Base-by-base conservation (phyloP, 2,329 filamentous ascomycete species). In the Fusarium heterosporum region DNA sequence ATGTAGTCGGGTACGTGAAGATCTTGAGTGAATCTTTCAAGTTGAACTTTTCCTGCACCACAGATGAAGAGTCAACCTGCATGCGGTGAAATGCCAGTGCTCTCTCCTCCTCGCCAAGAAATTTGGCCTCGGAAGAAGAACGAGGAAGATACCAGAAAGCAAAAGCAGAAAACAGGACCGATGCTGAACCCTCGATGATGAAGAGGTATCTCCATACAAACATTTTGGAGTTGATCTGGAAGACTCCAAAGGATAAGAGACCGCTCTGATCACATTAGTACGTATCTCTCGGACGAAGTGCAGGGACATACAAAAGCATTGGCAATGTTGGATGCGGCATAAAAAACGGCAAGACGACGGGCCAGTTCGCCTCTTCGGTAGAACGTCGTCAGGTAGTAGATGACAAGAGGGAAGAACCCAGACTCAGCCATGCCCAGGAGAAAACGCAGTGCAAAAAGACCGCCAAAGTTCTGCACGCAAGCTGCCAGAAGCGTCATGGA, bases 141-240 rank as follows among this genome's bases (percentile, higher is more conserved):
- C n/a, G 48, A 2, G 58, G 58, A 6, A 61, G 56, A 2, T 61
- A 61, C 58, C 58, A 61, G 17, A 55, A 61, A 13, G 58, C 58
- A 14, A 61, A 61, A 9, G 36, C 8, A 0, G 58, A 61, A 8
- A 61, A 61, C 10, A 61, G 48, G 0, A 61, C 58, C 1, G 58
- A 61, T 1, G 48, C 56, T 8, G 58, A 39, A 2, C 58, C 58
- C 6, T 61, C 58, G 1, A 61, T 61, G 12, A 61, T 61, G 26
- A 61, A 61, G 1, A 61, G 41, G 4, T 61, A 61, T 4, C 56
- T 16, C 58, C 58, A 61, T 1, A 55, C 58, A 0, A 61, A 55
- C 8, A 61, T 47, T 0, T 55, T 39, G 0, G 58, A 61, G 1
- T 61, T 8, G 3, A 61, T 61, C 10, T 61, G 58, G 9, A 61